Evolutionary conservation across 352 stramenopile genomes (phyloP).

Genomic region (Globisporangium heterothallicum): DNA sequence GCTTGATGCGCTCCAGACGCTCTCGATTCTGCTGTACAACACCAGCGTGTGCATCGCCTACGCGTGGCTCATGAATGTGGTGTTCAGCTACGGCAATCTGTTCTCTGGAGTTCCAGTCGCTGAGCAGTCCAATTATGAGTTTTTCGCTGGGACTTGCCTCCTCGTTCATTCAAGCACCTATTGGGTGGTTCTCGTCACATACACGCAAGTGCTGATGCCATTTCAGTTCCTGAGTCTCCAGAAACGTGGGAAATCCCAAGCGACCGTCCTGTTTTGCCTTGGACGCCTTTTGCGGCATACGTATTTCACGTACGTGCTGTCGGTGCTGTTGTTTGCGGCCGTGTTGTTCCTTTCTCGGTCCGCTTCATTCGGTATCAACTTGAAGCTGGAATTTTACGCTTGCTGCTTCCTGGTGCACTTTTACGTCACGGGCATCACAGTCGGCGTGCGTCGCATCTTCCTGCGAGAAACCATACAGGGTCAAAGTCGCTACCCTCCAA

Average conservation of each 20-base stretch:
- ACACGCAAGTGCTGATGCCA: slow-evolving; percentile 15
- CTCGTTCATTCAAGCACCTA: slow-evolving; percentile 11
- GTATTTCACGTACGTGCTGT: not conserved
- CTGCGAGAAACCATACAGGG: slow-evolving; percentile 1
- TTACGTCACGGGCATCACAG: slow-evolving; percentile 3
- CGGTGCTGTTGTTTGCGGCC: not conserved
- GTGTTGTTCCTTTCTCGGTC: not conserved
- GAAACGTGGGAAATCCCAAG: not conserved
- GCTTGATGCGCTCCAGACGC: not conserved
- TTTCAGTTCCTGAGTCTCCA: slow-evolving; percentile 11
- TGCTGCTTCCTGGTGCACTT: slow-evolving; percentile 1
- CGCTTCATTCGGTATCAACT: not conserved
- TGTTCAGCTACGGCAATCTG: not conserved
- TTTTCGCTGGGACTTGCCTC: not conserved
- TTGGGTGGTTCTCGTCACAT: slow-evolving; percentile 8
- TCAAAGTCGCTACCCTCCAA: not conserved
- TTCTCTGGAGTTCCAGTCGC: not conserved
- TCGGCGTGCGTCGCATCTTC: slow-evolving; percentile 2
- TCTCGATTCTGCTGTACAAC: not conserved
- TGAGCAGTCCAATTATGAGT: not conserved
- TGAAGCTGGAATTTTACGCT: slow-evolving; percentile 5
- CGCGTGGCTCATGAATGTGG: not conserved
- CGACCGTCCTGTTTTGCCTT: slow-evolving; percentile 7
- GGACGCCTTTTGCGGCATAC: slow-evolving; percentile 8
- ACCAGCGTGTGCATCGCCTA: not conserved